phyloP scores from a whole-genome alignment of 129 eudicot species.

The Lactuca saligna region DNA sequence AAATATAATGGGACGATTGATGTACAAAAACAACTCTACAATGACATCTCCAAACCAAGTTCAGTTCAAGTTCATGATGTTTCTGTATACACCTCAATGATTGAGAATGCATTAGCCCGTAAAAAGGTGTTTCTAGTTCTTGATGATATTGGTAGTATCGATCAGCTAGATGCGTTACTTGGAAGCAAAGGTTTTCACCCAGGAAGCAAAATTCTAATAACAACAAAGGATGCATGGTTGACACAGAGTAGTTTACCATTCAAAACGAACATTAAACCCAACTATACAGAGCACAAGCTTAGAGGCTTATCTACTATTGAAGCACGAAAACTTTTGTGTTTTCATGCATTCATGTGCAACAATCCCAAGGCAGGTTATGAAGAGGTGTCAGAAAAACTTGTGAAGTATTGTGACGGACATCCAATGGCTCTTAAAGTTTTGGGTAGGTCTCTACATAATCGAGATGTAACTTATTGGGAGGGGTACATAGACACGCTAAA shows the following conservation, averaged over 20 bases:
- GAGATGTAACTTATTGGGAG: neutral
- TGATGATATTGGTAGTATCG: conserved; percentile 24
- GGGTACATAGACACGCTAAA: too few species aligned
- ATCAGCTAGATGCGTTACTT: conserved; percentile 24
- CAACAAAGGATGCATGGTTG: too few species aligned
- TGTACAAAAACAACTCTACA: conserved; percentile 28
- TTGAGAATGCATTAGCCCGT: neutral
- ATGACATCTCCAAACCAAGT: conserved; percentile 17
- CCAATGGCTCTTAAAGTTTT: conserved; percentile 34
- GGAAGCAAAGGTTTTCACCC: conserved; percentile 18
- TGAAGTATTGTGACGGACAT: conserved; percentile 27
- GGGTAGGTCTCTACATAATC: conserved; percentile 26
- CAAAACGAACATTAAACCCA: too few species aligned
- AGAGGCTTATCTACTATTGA: too few species aligned
- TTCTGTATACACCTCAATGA: conserved; percentile 16
- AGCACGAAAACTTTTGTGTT: too few species aligned
- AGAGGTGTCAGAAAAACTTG: neutral
- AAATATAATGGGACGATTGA: neutral
- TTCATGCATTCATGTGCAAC: too few species aligned
- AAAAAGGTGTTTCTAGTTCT: conserved; percentile 10
- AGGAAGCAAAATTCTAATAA: too few species aligned
- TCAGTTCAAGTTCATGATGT: neutral
- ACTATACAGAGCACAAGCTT: too few species aligned
- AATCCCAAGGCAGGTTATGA: too few species aligned
- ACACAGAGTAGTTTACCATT: too few species aligned